These are phyloP conservation scores for Gonium pectorale DNA, from an alignment of 139 green algal genomes.

Conservation along the genomic window DNA sequence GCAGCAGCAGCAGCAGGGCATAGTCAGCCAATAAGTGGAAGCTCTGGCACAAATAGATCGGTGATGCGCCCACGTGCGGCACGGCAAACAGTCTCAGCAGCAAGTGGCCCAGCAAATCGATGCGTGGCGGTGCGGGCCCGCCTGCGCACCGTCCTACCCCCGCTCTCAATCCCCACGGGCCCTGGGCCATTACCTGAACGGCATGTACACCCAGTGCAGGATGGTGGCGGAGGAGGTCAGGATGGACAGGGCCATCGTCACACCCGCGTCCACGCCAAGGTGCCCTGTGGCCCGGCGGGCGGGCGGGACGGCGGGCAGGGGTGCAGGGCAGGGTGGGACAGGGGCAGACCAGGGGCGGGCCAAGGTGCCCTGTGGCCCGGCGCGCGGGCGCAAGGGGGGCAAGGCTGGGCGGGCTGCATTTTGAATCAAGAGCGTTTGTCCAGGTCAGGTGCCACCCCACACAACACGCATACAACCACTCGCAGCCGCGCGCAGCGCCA, in stretches of 20 bases:
- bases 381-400: not conserved
- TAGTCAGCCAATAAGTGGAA: not conserved
- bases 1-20: not conserved
- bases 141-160: not conserved
- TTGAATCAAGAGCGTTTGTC: no score
- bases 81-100: no score
- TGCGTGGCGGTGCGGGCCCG: no score
- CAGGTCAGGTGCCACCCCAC: no score
- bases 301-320: not conserved
- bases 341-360: not conserved
- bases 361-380: not conserved
- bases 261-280: conserved; percentile 17
- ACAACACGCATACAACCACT: not conserved
- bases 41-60: not conserved
- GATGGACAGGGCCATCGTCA: conserved; percentile 36
- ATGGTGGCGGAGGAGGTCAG: conserved; percentile 16
- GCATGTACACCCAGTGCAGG: conserved; percentile 28
- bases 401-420: not conserved
- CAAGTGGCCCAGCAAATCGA: no score
- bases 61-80: no score
- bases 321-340: not conserved
- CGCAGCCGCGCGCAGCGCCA: not conserved
- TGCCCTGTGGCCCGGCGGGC: not conserved
- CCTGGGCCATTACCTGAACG: not conserved
- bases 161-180: not conserved